Conservation (phyloP, 2,329 filamentous ascomycete species). For the Drechslerella coelobrocha region DNA sequence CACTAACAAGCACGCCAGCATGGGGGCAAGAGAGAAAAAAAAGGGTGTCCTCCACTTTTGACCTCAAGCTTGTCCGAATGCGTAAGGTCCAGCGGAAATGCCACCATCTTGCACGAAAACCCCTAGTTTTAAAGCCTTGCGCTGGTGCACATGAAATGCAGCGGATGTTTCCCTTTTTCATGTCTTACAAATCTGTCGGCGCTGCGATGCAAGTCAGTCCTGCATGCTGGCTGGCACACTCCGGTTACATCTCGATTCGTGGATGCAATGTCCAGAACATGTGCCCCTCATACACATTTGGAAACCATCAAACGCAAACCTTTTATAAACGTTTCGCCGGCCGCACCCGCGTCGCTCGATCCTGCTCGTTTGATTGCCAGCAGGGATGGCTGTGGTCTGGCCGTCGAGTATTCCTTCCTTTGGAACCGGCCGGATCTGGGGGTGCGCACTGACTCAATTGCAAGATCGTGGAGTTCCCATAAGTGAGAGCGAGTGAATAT, state of each 20-base stretch:
- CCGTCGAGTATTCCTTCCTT: constrained; percentile 16
- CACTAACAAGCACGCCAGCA: background rate
- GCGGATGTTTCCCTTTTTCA: constrained; percentile 6
- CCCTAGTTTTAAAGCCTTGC: constrained; percentile 1
- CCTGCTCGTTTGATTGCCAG: constrained; percentile 16
- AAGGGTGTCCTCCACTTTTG: background rate
- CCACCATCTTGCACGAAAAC: background rate
- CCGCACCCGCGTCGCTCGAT: background rate
- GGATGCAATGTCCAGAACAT: background rate
- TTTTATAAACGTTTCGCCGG: background rate
- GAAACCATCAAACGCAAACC: constrained; percentile 22
- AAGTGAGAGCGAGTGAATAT: background rate
- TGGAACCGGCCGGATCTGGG: background rate
- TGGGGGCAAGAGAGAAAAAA: background rate
- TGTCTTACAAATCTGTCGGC: constrained; percentile 27
- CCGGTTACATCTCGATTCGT: background rate
- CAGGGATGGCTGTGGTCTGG: constrained; percentile 22
- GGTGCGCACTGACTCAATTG: background rate
- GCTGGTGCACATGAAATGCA: background rate
- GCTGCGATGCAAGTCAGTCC: constrained; percentile 47
- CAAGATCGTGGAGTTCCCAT: background rate
- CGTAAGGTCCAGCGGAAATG: constrained; percentile 1
- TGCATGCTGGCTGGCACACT: constrained; percentile 6
- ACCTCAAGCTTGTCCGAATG: constrained; percentile 1
- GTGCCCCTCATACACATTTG: constrained; percentile 8